These are phyloP conservation scores for Lentinula detonsa DNA, from an alignment of 768 basidiomycete genomes.

Conservation along the genomic window DNA sequence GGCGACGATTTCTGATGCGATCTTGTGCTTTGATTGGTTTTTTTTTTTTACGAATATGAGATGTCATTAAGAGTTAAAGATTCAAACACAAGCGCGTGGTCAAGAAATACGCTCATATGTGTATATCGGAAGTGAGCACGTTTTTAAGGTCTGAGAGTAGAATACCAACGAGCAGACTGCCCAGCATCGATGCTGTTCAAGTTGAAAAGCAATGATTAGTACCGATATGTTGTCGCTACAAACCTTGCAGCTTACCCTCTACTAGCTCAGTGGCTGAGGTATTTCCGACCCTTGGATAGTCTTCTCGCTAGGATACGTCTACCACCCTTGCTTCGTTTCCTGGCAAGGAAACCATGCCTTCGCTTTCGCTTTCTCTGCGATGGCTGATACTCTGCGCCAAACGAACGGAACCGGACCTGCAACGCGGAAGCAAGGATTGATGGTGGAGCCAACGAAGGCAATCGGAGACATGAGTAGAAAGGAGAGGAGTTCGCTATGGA, in stretches of 20 bases:
- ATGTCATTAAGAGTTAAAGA: not conserved
- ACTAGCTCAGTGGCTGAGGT: slow-evolving; percentile 61
- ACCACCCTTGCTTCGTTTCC: slow-evolving; percentile 64
- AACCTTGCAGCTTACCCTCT: not conserved
- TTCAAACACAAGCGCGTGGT: too few relatives aligned
- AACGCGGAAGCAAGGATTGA: slow-evolving; percentile 10
- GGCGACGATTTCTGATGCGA: slow-evolving; percentile 19
- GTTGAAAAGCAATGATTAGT: not conserved
- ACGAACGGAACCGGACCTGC: slow-evolving; percentile 58
- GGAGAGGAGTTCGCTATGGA: not conserved
- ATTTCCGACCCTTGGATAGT: slow-evolving; percentile 70
- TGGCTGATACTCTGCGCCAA: slow-evolving; percentile 95
- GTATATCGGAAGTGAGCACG: not conserved
- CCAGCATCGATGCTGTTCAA: not conserved
- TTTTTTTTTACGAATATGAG: not conserved
- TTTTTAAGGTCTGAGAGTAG: slow-evolving; percentile 14
- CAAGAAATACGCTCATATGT: too few relatives aligned
- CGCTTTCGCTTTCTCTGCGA: slow-evolving; percentile 90
- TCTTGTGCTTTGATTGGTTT: not conserved
- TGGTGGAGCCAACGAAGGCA: slow-evolving; percentile 13
- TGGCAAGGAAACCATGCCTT: slow-evolving; percentile 84
- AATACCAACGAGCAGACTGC: slow-evolving; percentile 4
- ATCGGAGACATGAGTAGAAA: not conserved
- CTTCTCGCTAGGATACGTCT: slow-evolving; percentile 69
- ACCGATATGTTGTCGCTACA: not conserved